These are phyloP conservation scores for Gentiana dahurica DNA, from an alignment of 257 asterid species.

Conservation along the genomic window DNA sequence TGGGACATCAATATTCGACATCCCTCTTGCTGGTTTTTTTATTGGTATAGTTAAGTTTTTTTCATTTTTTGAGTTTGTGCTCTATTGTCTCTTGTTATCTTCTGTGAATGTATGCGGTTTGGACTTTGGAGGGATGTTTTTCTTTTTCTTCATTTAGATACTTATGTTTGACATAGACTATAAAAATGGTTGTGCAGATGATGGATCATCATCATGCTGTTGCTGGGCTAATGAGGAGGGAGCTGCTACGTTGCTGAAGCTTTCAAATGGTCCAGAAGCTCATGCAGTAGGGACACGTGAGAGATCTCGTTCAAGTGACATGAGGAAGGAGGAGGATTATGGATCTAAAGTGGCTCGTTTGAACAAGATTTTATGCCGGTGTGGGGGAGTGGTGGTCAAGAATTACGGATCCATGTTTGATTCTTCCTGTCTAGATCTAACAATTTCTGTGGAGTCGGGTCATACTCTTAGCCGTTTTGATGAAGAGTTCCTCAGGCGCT, in stretches of 20 bases:
- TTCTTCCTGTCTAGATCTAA: constrained; percentile 40
- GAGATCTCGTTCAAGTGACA: not conserved
- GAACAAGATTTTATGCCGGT: constrained; percentile 30
- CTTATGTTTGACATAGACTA: too few species aligned
- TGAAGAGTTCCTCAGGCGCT: constrained; percentile 5
- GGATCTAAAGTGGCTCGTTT: constrained; percentile 20
- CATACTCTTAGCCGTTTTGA: too few species aligned
- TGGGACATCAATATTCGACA: constrained; percentile 19
- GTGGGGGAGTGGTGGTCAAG: constrained; percentile 39
- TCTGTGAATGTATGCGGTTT: too few species aligned
- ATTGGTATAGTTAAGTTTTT: constrained; percentile 32
- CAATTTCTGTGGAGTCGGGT: constrained; percentile 20
- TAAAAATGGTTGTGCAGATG: constrained; percentile 35
- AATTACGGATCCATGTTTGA: constrained; percentile 45
- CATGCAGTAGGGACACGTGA: not conserved
- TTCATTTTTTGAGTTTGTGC: too few species aligned
- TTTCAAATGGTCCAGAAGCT: constrained; percentile 3
- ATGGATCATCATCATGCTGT: constrained; percentile 67
- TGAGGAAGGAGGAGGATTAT: constrained; percentile 4
- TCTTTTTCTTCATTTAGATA: too few species aligned
- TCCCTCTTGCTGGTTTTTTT: constrained; percentile 71
- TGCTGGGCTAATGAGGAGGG: constrained; percentile 51
- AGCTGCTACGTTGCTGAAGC: constrained; percentile 56
- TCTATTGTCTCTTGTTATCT: too few species aligned
- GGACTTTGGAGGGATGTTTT: too few species aligned